phyloP scores from a whole-genome alignment of 768 basidiomycete species.

The Xanthoconium purpureum region DNA sequence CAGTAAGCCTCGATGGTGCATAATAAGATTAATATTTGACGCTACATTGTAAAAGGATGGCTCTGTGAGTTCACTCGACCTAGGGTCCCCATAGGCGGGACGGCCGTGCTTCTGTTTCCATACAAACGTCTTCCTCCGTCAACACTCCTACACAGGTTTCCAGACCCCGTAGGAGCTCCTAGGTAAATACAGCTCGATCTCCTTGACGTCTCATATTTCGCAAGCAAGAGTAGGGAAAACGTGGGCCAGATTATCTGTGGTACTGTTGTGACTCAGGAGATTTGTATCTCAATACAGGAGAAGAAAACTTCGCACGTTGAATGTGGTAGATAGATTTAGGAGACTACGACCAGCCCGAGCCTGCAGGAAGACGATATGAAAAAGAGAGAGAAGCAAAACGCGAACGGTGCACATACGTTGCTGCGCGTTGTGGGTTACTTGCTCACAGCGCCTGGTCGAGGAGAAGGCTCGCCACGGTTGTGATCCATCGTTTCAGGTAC shows the following conservation, averaged over 20 bases:
- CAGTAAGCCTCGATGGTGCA: neutral
- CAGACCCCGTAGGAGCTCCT: neutral
- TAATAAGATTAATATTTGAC: neutral
- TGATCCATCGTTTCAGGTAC: conserved; percentile 37
- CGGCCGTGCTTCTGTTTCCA: neutral
- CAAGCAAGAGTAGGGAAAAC: neutral
- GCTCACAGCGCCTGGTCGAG: conserved; percentile 5
- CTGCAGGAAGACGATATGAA: neutral
- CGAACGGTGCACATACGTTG: neutral
- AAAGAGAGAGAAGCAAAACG: neutral
- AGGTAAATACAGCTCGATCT: neutral
- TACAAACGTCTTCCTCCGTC: neutral
- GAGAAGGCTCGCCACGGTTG: conserved; percentile 19
- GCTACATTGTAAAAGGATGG: neutral
- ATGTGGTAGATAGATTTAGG: neutral
- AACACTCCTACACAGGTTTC: neutral
- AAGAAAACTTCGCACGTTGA: conserved; percentile 1
- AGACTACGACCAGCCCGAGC: neutral
- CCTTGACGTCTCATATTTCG: neutral
- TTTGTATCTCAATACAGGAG: neutral
- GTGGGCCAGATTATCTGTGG: neutral
- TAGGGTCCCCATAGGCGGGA: neutral
- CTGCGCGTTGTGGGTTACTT: conserved; percentile 1
- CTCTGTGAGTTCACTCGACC: neutral
- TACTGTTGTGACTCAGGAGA: neutral